A percentile compares a stretch with the other conserved stretches of the same genome.
Evolutionary conservation across 768 basidiomycete species (phyloP).

Genomic region (Infundibulicybe gibba): DNA sequence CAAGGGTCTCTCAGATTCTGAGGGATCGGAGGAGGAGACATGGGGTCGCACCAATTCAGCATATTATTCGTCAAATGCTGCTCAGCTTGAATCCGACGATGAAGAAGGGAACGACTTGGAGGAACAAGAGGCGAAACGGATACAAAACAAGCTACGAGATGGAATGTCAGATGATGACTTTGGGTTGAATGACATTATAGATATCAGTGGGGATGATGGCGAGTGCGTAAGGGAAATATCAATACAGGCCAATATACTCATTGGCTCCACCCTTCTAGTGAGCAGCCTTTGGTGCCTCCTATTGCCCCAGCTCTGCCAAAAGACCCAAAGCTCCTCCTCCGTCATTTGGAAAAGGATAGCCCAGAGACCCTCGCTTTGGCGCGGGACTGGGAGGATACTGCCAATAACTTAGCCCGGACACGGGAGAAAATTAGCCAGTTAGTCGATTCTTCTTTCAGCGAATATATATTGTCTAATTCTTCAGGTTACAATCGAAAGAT

Average conservation of each 20-base stretch:
- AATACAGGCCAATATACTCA: neutral
- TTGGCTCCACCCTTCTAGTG: conserved; percentile 21
- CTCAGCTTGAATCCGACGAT: conserved; percentile 75
- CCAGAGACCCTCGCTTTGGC: conserved; percentile 81
- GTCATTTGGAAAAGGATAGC: conserved; percentile 68
- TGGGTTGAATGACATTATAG: conserved; percentile 64
- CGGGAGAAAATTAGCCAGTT: conserved; percentile 55
- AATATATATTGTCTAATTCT: conserved; percentile 1
- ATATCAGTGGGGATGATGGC: conserved; percentile 24
- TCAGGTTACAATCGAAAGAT: conserved; percentile 45
- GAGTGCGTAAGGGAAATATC: conserved; percentile 24
- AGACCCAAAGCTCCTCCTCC: conserved; percentile 58
- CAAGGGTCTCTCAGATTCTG: conserved; percentile 11
- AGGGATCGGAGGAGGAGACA: conserved; percentile 52
- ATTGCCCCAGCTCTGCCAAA: conserved; percentile 35
- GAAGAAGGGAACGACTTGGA: conserved; percentile 89
- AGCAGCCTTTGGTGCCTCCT: conserved; percentile 31
- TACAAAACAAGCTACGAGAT: conserved; percentile 75
- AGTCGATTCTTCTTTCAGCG: conserved; percentile 11
- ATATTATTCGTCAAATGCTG: conserved; percentile 88
- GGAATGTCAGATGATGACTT: conserved; percentile 78
- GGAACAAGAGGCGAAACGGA: conserved; percentile 77
- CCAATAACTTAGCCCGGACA: conserved; percentile 45
- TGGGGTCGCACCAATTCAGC: conserved; percentile 82
- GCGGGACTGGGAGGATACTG: conserved; percentile 80